A percentile compares a stretch with the other conserved stretches of the same genome.
These are phyloP conservation scores for Dactylellina cionopaga DNA, from an alignment of 2,329 filamentous ascomycete species.

Conservation along the genomic window DNA sequence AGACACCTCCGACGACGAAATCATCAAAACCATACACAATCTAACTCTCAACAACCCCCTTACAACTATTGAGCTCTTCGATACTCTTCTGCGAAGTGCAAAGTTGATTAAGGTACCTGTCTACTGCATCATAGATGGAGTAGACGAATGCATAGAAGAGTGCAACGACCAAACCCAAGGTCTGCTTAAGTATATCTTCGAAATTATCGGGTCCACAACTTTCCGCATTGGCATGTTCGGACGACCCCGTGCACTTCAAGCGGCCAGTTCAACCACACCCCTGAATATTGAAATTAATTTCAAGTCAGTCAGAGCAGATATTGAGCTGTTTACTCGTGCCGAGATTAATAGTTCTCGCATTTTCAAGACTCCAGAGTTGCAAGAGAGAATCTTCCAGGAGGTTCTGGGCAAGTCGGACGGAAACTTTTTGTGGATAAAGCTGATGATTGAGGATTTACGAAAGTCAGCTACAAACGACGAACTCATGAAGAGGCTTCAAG, in stretches of 20 bases:
- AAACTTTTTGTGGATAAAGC: slow-evolving; percentile 14
- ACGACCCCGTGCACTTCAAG: neutral
- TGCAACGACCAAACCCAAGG: neutral
- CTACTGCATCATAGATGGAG: slow-evolving; percentile 11
- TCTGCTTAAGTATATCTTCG: neutral
- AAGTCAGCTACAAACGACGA: neutral
- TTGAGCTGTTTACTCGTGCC: neutral
- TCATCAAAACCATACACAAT: neutral
- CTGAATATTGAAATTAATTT: neutral
- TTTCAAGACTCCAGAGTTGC: neutral
- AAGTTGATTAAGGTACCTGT: neutral
- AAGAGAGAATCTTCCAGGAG: neutral
- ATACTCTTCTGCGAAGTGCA: neutral
- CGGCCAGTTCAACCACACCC: neutral
- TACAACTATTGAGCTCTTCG: neutral
- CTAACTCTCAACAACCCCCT: neutral
- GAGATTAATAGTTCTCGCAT: neutral
- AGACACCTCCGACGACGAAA: neutral
- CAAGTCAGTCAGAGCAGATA: neutral
- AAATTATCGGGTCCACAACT: neutral
- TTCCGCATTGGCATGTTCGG: neutral
- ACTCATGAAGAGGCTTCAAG: neutral
- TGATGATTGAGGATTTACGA: neutral
- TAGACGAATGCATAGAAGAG: slow-evolving; percentile 5
- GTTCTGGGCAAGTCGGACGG: neutral